Evolutionary conservation across 805 yeast genomes (phyloP), one percentile per base, ranked within the genome.

Genomic region (Torulaspora indica): DNA sequence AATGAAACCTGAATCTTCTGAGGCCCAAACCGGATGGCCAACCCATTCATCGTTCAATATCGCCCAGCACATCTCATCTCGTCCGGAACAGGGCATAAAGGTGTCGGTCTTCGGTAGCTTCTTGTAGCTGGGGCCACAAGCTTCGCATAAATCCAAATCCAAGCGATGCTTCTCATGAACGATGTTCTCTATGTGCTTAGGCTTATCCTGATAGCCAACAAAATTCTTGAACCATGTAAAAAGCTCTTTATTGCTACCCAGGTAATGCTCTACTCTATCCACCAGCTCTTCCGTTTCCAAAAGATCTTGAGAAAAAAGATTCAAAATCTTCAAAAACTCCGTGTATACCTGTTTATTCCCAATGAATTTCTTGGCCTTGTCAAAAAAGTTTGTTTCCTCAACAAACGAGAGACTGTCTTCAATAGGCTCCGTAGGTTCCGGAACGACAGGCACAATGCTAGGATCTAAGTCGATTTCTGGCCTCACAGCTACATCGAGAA

Each of bases 11-110:
- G 96, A 86, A 65, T 93, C 99, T 65, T 93, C 99, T 0, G 98
- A 91, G 3, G 98, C 98, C 99, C 99, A 93, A n/a, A 96, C 95
- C 17, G 99, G 99, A 67, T 93, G 98, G 5, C 97, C 96, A 28
- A 93, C 98, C 97, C 98, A 93, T 67, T 91, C 98, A 64, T 93
- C 98, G 66, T 93, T 93, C 56, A 93, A 75, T 12, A 93, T 96
- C 60, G 91, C 97, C 97, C 97, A 91, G 64, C 98, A 93, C 90
- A 93, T 85, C 57, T 91, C 98, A 67, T 93, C 99, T 57, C 99
- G 80, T 13, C 98, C 98, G 8, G 95, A 85, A 57, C 98, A 91
- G 17, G 98, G 97, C 95, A 89, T 89, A 59, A 79, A 85, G 0
- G 96, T 87, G 63, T 91, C 98, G 0, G 93, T 79, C 57, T 90